Conservation (phyloP, 768 basidiomycete genomes). For the Boletellus ananas region DNA sequence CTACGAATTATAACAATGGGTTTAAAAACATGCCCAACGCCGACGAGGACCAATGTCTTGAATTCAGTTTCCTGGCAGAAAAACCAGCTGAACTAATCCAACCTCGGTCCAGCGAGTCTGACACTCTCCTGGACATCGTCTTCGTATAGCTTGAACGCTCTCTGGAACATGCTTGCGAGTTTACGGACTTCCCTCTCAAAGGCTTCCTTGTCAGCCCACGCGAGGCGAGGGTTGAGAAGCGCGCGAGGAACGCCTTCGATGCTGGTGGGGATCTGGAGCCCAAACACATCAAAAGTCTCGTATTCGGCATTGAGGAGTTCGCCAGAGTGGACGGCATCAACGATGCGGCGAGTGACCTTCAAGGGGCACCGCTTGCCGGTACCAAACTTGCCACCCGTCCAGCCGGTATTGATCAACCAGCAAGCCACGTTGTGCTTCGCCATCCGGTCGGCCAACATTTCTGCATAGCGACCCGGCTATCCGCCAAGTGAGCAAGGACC, state of each 20-base stretch:
- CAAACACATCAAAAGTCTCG: slow-evolving; percentile 81
- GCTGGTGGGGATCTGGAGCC: slow-evolving; percentile 76
- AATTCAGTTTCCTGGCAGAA: neutral
- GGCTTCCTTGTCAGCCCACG: slow-evolving; percentile 87
- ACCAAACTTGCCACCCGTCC: slow-evolving; percentile 94
- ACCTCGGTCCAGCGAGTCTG: slow-evolving; percentile 69
- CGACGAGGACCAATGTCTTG: neutral
- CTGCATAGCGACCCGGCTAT: slow-evolving; percentile 88
- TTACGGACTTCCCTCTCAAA: slow-evolving; percentile 87
- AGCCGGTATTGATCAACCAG: slow-evolving; percentile 99
- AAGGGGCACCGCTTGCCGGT: slow-evolving; percentile 93
- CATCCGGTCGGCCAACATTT: slow-evolving; percentile 97
- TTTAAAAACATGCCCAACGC: neutral
- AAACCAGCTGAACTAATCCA: slow-evolving; percentile 17
- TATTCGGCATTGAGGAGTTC: slow-evolving; percentile 83
- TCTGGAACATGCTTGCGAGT: slow-evolving; percentile 89
- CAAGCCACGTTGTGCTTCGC: slow-evolving; percentile 82
- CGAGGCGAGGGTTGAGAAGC: slow-evolving; percentile 81
- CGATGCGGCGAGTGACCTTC: slow-evolving; percentile 92
- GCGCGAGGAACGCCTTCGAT: slow-evolving; percentile 88
- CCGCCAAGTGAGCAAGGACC: slow-evolving; percentile 1
- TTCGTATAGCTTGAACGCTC: slow-evolving; percentile 91
- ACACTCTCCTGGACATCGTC: slow-evolving; percentile 80
- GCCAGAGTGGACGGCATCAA: slow-evolving; percentile 95
- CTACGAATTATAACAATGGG: slow-evolving; percentile 7